Conservation (phyloP, 208 protist genomes). For the Perkinsela sp. region DNA sequence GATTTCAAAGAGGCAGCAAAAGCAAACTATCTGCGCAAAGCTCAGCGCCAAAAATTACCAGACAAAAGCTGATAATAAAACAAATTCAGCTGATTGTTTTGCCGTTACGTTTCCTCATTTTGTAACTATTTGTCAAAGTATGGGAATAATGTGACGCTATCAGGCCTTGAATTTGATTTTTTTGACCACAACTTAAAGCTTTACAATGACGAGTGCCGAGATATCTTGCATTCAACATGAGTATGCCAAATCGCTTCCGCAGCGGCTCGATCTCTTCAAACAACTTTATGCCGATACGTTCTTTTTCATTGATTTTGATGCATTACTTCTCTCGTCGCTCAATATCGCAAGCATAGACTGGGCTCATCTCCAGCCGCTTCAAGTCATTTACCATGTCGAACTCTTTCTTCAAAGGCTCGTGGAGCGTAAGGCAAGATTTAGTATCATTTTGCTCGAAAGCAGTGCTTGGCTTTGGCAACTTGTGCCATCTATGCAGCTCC, state of each 20-base stretch:
- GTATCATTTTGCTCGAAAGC: slow-evolving; percentile 48
- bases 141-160: too few relatives aligned
- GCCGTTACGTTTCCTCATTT: too few relatives aligned
- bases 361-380: slow-evolving; percentile 48
- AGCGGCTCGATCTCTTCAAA: slow-evolving; percentile 57
- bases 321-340: slow-evolving; percentile 44
- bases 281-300: slow-evolving; percentile 52
- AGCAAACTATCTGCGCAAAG: neutral
- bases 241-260: slow-evolving; percentile 39
- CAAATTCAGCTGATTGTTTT: too few relatives aligned
- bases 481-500: slow-evolving; percentile 33
- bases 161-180: too few relatives aligned
- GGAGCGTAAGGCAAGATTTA: slow-evolving; percentile 31
- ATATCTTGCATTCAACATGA: slow-evolving; percentile 5
- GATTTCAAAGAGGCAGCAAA: neutral
- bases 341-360: slow-evolving; percentile 41
- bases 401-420: slow-evolving; percentile 27
- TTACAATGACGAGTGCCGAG: too few relatives aligned
- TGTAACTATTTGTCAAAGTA: too few relatives aligned
- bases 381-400: slow-evolving; percentile 54
- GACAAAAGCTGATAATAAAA: too few relatives aligned
- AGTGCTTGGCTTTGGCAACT: slow-evolving; percentile 31
- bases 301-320: slow-evolving; percentile 69
- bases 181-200: too few relatives aligned
- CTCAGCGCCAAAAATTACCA: neutral